Evolutionary conservation across 148 eudicot genomes (phyloP), one percentile per base, ranked within the genome.

Genomic region (Rhododendron mucronatum): DNA sequence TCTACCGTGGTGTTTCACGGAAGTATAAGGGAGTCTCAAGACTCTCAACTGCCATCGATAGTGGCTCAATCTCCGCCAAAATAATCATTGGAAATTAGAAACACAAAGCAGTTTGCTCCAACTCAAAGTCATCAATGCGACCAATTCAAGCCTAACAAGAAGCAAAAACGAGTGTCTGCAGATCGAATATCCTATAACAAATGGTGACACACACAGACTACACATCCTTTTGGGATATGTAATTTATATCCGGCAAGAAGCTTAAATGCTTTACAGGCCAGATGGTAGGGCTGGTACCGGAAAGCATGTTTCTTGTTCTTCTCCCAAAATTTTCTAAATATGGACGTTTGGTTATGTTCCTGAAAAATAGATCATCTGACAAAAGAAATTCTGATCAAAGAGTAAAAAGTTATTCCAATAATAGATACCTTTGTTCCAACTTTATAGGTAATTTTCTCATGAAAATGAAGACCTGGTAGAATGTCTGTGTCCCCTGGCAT

Each of bases 341-440:
- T 65, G 33, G 30, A 30, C 2, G 20, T 30, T 30, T 13, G 76
- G 39, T 18, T 30, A 15, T 71, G 76, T 5, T 65, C 15, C 75
- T 69, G 15, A 28, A 11, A 12, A 69, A 69, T 69, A 69, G 37
- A 69, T 30, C 75, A 13, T 71, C 21, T 33, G 39, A 30, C 71
- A 15, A 71, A 33, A 5, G 18, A 71, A 14, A 67, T 12, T 5
- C 76, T 14, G 39, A 71, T 30, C 7, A 71, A 71, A 71, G 76
- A 71, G 39, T 71, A 30, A 33, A 75, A 73, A 48, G 21, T 33
- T 39, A 39, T 12, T n/a, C 9, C 12, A 28, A 26, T 28, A 39
- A 55, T 51, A 76, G 30, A 78, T 91, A 96, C 99, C 94, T 97
- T 97, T 85, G 87, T 97, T 83, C 98, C 99, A 87, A 94, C 96